phyloP scores from a whole-genome alignment of 257 asterid genomes.

The Solanum piurae region DNA sequence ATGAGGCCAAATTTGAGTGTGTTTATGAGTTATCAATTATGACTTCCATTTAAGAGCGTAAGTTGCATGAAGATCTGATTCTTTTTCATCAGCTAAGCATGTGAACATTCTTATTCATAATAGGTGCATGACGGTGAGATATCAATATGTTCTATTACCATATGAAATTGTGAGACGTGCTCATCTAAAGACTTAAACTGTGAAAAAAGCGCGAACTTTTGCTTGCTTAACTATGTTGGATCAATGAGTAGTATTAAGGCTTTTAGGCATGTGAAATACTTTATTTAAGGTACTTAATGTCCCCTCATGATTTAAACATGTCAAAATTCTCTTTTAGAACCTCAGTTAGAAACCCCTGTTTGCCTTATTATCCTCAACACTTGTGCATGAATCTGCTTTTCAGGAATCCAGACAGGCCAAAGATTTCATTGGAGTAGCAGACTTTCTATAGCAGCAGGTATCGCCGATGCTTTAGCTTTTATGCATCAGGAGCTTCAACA shows the following conservation, averaged over 20 bases:
- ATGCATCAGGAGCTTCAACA: slow-evolving; percentile 5
- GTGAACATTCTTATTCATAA: not conserved
- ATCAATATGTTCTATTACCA: not conserved
- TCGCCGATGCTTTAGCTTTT: slow-evolving; percentile 31
- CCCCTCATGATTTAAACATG: not conserved
- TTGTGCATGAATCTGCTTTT: not conserved
- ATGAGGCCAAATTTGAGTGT: not conserved
- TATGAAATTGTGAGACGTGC: not conserved
- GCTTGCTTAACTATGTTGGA: not conserved
- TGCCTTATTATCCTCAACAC: not conserved
- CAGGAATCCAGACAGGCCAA: slow-evolving; percentile 27
- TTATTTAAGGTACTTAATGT: not conserved
- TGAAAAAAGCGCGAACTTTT: not conserved
- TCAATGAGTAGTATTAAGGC: not conserved
- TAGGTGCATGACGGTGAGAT: not conserved
- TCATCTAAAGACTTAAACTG: not conserved
- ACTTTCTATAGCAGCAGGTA: slow-evolving; percentile 31
- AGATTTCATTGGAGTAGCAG: slow-evolving; percentile 48
- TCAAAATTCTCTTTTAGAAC: not conserved
- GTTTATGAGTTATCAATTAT: not conserved
- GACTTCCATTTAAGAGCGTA: not conserved
- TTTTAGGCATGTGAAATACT: not conserved
- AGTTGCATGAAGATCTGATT: not conserved
- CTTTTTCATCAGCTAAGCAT: not conserved
- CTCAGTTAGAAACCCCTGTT: not conserved